Evolutionary conservation across 495 filamentous ascomycete genomes (phyloP).

Genomic region (Lasiosphaeria hispida): DNA sequence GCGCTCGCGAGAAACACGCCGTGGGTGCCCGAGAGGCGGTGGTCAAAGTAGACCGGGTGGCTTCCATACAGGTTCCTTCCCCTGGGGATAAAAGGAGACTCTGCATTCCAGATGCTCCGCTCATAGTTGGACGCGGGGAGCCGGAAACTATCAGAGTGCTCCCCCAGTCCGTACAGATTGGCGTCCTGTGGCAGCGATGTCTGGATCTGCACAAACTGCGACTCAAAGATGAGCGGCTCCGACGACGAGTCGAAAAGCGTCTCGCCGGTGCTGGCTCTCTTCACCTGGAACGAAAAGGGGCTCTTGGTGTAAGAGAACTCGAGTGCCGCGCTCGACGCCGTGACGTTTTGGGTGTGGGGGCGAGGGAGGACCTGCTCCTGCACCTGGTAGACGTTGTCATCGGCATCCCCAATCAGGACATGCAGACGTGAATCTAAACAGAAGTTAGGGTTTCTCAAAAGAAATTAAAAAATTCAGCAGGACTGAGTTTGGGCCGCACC

Average conservation of each 20-base stretch:
- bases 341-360: slow-evolving; percentile 37
- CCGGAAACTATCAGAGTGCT: slow-evolving; percentile 71
- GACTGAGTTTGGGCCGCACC: slow-evolving; percentile 45
- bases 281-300: slow-evolving; percentile 78
- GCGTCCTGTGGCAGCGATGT: slow-evolving; percentile 66
- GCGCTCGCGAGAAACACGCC: slow-evolving; percentile 83
- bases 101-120: slow-evolving; percentile 78
- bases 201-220: slow-evolving; percentile 69
- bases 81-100: slow-evolving; percentile 56
- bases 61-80: slow-evolving; percentile 73
- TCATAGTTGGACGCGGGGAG: slow-evolving; percentile 69
- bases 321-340: slow-evolving; percentile 43
- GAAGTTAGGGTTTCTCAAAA: too few relatives aligned
- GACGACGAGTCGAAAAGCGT: slow-evolving; percentile 76
- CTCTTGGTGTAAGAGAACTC: slow-evolving; percentile 61
- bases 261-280: slow-evolving; percentile 58
- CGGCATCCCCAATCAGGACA: slow-evolving; percentile 74
- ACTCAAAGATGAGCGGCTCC: slow-evolving; percentile 71
- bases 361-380: slow-evolving; percentile 68
- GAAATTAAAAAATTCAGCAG: too few relatives aligned
- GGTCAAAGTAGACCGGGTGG: slow-evolving; percentile 84
- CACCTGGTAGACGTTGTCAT: slow-evolving; percentile 71
- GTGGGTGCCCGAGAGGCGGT: slow-evolving; percentile 68
- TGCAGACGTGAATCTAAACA: slow-evolving; percentile 68
- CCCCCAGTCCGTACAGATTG: slow-evolving; percentile 76